These are phyloP conservation scores for Paraphoma sp. DNA, from an alignment of 2,329 filamentous ascomycete species.

Conservation along the genomic window DNA sequence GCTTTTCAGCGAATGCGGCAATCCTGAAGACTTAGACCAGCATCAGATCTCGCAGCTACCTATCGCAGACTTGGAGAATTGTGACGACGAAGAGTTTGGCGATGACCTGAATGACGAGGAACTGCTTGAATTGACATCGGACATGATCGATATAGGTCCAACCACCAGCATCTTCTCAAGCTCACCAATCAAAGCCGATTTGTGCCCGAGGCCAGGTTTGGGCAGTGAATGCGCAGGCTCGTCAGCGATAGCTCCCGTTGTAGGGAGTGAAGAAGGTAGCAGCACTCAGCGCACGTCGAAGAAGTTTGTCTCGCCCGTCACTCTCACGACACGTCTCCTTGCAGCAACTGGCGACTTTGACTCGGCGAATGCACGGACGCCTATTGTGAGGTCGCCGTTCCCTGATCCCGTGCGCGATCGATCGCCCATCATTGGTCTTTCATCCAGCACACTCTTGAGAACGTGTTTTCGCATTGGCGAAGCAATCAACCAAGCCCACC, in stretches of 20 bases:
- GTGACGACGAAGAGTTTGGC: slow-evolving; percentile 21
- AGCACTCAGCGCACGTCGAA: slow-evolving; percentile 3
- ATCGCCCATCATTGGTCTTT: slow-evolving; percentile 62
- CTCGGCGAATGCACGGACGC: slow-evolving; percentile 29
- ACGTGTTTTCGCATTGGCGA: slow-evolving; percentile 71
- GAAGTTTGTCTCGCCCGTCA: slow-evolving; percentile 35
- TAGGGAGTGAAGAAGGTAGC: neutral
- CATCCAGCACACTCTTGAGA: slow-evolving; percentile 56
- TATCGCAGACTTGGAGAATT: no score
- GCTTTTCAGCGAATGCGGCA: no score
- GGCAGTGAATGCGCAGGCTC: neutral
- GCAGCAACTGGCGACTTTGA: slow-evolving; percentile 7
- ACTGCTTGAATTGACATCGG: slow-evolving; percentile 20
- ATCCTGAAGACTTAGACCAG: no score
- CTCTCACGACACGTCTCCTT: slow-evolving; percentile 20
- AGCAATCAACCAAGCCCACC: slow-evolving; percentile 59
- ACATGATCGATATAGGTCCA: neutral
- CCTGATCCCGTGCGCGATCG: slow-evolving; percentile 58
- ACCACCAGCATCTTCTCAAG: slow-evolving; percentile 1
- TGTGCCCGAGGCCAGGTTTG: no score
- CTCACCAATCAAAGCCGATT: slow-evolving; percentile 1
- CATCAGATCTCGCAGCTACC: no score
- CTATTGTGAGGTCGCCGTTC: slow-evolving; percentile 61
- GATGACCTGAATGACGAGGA: slow-evolving; percentile 35
- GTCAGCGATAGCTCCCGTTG: neutral